Conservation (phyloP, 2,329 filamentous ascomycete genomes). For the Phialophora tarda region DNA sequence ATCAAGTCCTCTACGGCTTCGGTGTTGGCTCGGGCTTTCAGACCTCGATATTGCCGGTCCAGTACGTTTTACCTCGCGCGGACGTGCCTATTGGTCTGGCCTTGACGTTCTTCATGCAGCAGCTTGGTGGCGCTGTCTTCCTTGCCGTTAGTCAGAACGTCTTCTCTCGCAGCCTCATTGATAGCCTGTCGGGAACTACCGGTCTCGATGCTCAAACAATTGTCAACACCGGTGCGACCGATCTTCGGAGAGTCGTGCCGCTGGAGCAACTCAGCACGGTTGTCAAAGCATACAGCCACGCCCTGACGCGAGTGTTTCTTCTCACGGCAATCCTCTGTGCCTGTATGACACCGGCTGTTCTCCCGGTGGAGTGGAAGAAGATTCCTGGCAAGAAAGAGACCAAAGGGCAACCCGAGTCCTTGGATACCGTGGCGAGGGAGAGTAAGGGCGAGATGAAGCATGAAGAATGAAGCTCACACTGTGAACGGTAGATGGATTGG, state of each 20-base stretch:
- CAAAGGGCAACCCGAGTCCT: background rate
- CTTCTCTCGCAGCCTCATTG: constrained; percentile 40
- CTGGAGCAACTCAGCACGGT: constrained; percentile 38
- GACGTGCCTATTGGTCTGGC: constrained; percentile 42
- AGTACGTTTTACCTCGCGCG: constrained; percentile 37
- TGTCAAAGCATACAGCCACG: constrained; percentile 39
- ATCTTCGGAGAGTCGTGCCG: constrained; percentile 39
- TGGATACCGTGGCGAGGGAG: background rate
- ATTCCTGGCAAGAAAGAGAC: background rate
- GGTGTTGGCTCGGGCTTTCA: constrained; percentile 38
- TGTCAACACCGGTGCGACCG: constrained; percentile 39
- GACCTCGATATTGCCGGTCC: constrained; percentile 41
- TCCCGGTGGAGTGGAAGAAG: constrained; percentile 5
- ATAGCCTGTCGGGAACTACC: constrained; percentile 28
- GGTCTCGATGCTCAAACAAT: constrained; percentile 38
- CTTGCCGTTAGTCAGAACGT: constrained; percentile 43
- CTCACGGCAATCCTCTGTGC: background rate
- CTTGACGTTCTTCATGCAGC: constrained; percentile 44
- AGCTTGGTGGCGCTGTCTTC: constrained; percentile 44
- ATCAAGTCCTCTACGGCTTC: constrained; percentile 44
- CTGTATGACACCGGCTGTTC: background rate
- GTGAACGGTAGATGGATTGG: background rate
- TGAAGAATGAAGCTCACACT: background rate
- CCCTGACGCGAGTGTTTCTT: constrained; percentile 10
- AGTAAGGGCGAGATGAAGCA: background rate